Percentiles rank a stretch among this genome's conserved stretches.
Conservation (phyloP, 495 filamentous ascomycete species). For the Penicillium samsonianum region DNA sequence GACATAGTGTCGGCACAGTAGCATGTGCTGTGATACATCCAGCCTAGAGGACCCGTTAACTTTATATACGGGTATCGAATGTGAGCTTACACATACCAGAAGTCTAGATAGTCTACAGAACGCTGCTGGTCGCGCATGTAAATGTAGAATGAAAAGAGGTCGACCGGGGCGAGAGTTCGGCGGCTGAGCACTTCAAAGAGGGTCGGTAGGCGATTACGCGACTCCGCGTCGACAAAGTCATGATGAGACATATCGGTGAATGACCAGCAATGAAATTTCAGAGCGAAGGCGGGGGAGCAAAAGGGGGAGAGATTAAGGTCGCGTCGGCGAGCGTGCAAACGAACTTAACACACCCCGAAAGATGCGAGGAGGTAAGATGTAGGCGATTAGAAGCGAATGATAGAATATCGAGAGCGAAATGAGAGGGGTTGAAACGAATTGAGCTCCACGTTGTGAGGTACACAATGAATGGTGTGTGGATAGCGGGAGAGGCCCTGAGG, state of each 20-base stretch:
- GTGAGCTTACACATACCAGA: conserved; percentile 66
- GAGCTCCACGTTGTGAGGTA: conserved; percentile 15
- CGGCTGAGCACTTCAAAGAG: conserved; percentile 94
- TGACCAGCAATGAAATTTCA: conserved; percentile 26
- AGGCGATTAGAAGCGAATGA: conserved; percentile 11
- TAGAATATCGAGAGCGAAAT: conserved; percentile 9
- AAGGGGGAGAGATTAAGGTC: conserved; percentile 21
- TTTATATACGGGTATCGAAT: conserved; percentile 4
- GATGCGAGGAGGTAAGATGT: conserved; percentile 3
- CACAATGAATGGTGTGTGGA: conserved; percentile 9
- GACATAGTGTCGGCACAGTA: conserved; percentile 95
- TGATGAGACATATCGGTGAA: conserved; percentile 37
- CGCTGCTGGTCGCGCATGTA: conserved; percentile 99
- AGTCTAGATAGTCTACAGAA: conserved; percentile 96
- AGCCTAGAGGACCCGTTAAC: conserved; percentile 62
- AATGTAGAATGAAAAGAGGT: conserved; percentile 98
- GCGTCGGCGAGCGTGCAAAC: conserved; percentile 15
- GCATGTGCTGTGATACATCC: conserved; percentile 98
- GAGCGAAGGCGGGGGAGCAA: conserved; percentile 21
- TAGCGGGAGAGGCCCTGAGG: conserved; percentile 11
- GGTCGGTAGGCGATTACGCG: conserved; percentile 84
- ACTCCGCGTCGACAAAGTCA: conserved; percentile 40
- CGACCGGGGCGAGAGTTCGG: conserved; percentile 86
- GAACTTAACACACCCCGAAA: conserved; percentile 11
- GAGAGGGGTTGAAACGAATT: conserved; percentile 17